These are phyloP conservation scores for Nigrospora sphaerica DNA, from an alignment of 2,329 filamentous ascomycete genomes.

Conservation along the genomic window DNA sequence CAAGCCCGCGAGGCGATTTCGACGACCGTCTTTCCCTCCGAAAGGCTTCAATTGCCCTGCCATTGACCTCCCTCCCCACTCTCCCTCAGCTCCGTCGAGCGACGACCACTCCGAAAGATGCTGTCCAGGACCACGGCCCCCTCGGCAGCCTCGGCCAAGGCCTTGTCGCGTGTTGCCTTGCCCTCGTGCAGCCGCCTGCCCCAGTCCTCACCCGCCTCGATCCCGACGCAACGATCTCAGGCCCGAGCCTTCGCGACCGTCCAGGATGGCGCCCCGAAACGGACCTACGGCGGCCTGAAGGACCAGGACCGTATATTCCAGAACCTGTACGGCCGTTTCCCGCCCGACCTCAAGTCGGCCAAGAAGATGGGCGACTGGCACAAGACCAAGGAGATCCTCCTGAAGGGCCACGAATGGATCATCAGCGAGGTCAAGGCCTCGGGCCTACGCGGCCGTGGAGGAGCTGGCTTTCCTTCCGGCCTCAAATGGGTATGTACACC, in stretches of 20 bases:
- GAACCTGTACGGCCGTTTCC: constrained; percentile 93
- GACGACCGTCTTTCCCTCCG: background rate
- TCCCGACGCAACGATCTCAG: constrained; percentile 32
- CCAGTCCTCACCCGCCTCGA: constrained; percentile 32
- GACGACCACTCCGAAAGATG: constrained; percentile 25
- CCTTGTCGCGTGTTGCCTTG: constrained; percentile 28
- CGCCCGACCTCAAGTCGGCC: constrained; percentile 83
- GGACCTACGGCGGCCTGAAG: constrained; percentile 76
- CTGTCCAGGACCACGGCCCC: constrained; percentile 35
- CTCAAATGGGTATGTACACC: constrained; percentile 80
- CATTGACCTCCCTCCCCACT: constrained; percentile 22
- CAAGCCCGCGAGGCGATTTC: constrained; percentile 2
- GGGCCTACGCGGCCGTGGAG: constrained; percentile 88
- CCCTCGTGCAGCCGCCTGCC: constrained; percentile 29
- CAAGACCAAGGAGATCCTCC: constrained; percentile 96
- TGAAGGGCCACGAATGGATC: constrained; percentile 98
- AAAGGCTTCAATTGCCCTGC: constrained; percentile 11
- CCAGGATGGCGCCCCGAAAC: constrained; percentile 64
- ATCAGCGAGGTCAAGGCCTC: constrained; percentile 97
- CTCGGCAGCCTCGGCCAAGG: constrained; percentile 30
- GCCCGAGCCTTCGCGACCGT: constrained; percentile 74
- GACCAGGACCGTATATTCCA: constrained; percentile 99
- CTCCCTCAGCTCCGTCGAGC: constrained; percentile 28
- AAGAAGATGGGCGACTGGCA: constrained; percentile 99
- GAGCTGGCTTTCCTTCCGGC: constrained; percentile 95